These are phyloP conservation scores for Trametes cingulata DNA, from an alignment of 768 basidiomycete species.

Conservation along the genomic window DNA sequence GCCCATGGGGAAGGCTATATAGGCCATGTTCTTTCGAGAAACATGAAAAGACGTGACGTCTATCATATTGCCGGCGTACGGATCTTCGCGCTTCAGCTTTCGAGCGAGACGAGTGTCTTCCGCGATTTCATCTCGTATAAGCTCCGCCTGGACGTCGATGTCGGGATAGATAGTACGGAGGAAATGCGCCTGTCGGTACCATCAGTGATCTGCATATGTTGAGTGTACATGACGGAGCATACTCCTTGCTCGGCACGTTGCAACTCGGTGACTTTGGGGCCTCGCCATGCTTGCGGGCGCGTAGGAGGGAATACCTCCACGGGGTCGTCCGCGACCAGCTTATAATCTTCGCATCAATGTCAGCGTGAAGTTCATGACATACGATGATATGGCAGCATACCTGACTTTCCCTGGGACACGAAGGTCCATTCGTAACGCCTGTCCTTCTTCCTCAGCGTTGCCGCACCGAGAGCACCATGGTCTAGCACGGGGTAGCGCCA, in stretches of 20 bases:
- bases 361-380: background rate
- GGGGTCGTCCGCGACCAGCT: conserved; percentile 35
- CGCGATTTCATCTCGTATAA: conserved; percentile 58
- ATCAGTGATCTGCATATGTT: background rate
- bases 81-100: conserved; percentile 52
- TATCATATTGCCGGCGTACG: conserved; percentile 55
- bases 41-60: conserved; percentile 39
- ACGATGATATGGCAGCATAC: conserved; percentile 21
- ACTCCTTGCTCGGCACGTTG: conserved; percentile 71
- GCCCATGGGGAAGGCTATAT: conserved; percentile 65
- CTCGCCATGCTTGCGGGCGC: conserved; percentile 32
- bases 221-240: conserved; percentile 25
- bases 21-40: conserved; percentile 30
- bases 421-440: conserved; percentile 56
- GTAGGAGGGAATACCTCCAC: conserved; percentile 58
- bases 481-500: conserved; percentile 56
- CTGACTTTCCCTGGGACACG: conserved; percentile 34
- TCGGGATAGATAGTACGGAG: conserved; percentile 72
- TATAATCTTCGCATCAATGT: conserved; percentile 31
- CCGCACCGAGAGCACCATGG: conserved; percentile 55
- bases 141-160: conserved; percentile 67
- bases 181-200: conserved; percentile 58
- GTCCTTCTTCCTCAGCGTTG: conserved; percentile 49
- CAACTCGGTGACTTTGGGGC: conserved; percentile 29
- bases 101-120: conserved; percentile 42